Conservation (phyloP, 257 asterid genomes). For the Euphrasia confusa region DNA sequence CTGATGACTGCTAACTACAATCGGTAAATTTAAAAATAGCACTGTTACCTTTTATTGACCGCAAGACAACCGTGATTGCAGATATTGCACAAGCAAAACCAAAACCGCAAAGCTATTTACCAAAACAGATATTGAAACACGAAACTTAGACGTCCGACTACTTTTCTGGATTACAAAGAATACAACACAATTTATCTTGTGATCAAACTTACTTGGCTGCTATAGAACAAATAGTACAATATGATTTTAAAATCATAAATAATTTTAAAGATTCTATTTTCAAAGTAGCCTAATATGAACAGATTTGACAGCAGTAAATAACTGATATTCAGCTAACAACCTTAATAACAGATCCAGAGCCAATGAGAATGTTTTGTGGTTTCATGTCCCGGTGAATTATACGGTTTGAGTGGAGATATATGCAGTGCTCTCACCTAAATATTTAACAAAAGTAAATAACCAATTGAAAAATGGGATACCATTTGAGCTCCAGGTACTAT, state of each 20-base stretch:
- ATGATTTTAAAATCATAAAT: not conserved
- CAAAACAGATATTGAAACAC: constrained; percentile 20
- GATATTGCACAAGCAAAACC: constrained; percentile 99
- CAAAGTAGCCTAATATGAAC: constrained; percentile 10
- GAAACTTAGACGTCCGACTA: constrained; percentile 18
- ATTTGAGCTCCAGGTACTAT: constrained; percentile 6
- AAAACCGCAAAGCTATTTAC: constrained; percentile 82
- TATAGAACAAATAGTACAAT: constrained; percentile 3
- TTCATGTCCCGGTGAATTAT: constrained; percentile 98
- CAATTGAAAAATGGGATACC: constrained; percentile 11
- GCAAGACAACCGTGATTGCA: constrained; percentile 88
- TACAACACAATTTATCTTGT: constrained; percentile 7
- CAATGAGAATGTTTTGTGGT: constrained; percentile 95
- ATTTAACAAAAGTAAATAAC: constrained; percentile 16
- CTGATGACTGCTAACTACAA: constrained; percentile 12
- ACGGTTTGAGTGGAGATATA: constrained; percentile 94
- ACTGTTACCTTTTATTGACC: constrained; percentile 81
- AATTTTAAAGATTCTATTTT: not conserved
- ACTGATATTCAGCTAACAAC: constrained; percentile 35
- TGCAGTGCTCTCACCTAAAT: constrained; percentile 87
- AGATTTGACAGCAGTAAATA: not conserved
- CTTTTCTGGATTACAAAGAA: not conserved
- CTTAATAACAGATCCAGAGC: constrained; percentile 93
- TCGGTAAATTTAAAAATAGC: constrained; percentile 20
- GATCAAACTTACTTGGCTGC: not conserved